Conservation (phyloP, 352 stramenopile species). For the Phytopythium sindhum region DNA sequence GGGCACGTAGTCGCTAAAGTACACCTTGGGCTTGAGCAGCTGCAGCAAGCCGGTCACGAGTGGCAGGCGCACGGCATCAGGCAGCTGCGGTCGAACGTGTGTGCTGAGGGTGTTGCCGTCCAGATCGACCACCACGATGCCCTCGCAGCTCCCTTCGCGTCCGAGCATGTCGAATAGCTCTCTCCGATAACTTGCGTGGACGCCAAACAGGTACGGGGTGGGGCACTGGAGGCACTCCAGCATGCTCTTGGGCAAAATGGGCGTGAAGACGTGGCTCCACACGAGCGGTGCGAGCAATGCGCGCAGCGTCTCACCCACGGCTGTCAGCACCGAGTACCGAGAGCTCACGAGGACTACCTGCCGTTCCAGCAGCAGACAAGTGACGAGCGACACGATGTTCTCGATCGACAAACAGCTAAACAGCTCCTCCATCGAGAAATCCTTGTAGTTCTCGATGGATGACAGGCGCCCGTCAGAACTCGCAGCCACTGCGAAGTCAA, state of each 20-base stretch:
- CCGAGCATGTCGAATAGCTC: constrained; percentile 74
- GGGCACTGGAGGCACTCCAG: constrained; percentile 81
- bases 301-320: constrained; percentile 76
- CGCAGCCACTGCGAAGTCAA: constrained; percentile 44
- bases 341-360: constrained; percentile 80
- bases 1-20: constrained; percentile 73
- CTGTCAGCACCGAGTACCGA: constrained; percentile 75
- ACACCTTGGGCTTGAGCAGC: constrained; percentile 69
- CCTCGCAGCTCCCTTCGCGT: constrained; percentile 67
- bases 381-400: constrained; percentile 66
- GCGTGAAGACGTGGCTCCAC: constrained; percentile 87
- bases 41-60: constrained; percentile 51
- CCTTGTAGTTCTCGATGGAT: constrained; percentile 54
- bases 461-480: constrained; percentile 31
- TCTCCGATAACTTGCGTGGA: constrained; percentile 64
- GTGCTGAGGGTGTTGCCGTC: constrained; percentile 58
- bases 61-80: constrained; percentile 34
- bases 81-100: constrained; percentile 36
- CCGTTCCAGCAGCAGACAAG: constrained; percentile 69
- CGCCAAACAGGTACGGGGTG: constrained; percentile 84
- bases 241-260: constrained; percentile 78
- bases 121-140: constrained; percentile 71
- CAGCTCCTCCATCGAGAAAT: constrained; percentile 82
- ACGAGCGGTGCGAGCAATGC: constrained; percentile 70
- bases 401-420: constrained; percentile 77